Conservation (phyloP, 2,329 filamentous ascomycete species). For the Ophiostoma populinum region DNA sequence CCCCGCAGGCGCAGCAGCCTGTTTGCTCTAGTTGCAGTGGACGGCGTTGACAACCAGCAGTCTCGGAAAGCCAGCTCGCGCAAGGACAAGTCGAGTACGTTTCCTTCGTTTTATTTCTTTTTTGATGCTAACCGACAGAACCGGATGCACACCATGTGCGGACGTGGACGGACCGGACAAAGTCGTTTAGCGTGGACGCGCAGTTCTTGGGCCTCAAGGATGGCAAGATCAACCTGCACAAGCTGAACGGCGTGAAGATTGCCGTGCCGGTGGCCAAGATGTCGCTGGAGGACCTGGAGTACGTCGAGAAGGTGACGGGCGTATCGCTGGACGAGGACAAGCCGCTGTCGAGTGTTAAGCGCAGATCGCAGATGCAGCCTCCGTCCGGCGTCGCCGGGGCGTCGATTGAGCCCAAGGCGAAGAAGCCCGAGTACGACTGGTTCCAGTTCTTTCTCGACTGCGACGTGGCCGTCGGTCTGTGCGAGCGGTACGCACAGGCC, state of each 20-base stretch:
- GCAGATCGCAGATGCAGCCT: constrained; percentile 11
- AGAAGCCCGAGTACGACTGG: constrained; percentile 81
- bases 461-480: constrained; percentile 81
- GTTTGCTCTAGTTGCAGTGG: constrained; percentile 38
- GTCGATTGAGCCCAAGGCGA: constrained; percentile 32
- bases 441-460: constrained; percentile 95
- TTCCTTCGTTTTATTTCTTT: background rate
- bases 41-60: constrained; percentile 40
- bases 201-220: constrained; percentile 91
- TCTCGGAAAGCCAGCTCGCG: constrained; percentile 36
- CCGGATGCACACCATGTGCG: constrained; percentile 70
- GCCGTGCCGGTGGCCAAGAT: constrained; percentile 91
- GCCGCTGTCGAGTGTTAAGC: constrained; percentile 70
- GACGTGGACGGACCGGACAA: constrained; percentile 87
- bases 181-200: constrained; percentile 92
- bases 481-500: constrained; percentile 81
- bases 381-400: constrained; percentile 11
- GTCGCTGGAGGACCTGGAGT: constrained; percentile 88
- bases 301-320: constrained; percentile 77
- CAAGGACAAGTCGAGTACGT: constrained; percentile 39
- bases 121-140: constrained; percentile 30
- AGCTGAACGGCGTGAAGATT: constrained; percentile 95
- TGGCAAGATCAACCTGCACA: constrained; percentile 88
- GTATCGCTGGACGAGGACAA: constrained; percentile 88
- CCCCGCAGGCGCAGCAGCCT: constrained; percentile 67